Percentiles rank a stretch among this genome's conserved stretches.
These are phyloP conservation scores for Sporothrix protearum DNA, from an alignment of 2,329 filamentous ascomycete species.

Conservation along the genomic window DNA sequence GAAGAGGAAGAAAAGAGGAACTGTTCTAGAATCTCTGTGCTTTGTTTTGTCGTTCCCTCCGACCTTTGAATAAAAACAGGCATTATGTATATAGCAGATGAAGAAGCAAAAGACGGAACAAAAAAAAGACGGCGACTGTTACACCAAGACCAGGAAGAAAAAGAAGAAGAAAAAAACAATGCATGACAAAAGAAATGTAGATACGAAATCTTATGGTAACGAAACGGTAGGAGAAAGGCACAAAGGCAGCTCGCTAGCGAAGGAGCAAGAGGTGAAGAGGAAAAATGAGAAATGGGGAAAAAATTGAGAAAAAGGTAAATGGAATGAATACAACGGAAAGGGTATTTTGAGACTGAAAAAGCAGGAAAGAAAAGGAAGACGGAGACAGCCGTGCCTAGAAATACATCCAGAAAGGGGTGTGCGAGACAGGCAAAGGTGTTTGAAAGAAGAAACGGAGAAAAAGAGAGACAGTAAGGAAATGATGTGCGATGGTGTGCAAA, in stretches of 20 bases:
- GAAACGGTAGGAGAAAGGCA: not conserved
- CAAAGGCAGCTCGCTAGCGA: not conserved
- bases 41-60: not conserved
- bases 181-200: conserved; percentile 3
- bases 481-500: too few species aligned
- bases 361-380: too few species aligned
- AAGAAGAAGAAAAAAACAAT: too few species aligned
- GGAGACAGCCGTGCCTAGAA: too few species aligned
- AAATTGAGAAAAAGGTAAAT: too few species aligned
- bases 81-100: not conserved
- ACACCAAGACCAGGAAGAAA: not conserved
- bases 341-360: too few species aligned
- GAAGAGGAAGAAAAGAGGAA: too few species aligned
- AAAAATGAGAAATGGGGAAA: too few species aligned
- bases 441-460: not conserved
- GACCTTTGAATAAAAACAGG: not conserved
- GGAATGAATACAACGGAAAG: too few species aligned
- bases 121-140: not conserved
- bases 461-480: not conserved
- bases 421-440: not conserved
- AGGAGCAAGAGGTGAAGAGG: not conserved
- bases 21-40: too few species aligned
- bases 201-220: not conserved
- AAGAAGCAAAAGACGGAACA: not conserved
- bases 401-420: too few species aligned